Evolutionary conservation across 139 green algal genomes (phyloP).

Genomic region (Coccomyxa sp.): DNA sequence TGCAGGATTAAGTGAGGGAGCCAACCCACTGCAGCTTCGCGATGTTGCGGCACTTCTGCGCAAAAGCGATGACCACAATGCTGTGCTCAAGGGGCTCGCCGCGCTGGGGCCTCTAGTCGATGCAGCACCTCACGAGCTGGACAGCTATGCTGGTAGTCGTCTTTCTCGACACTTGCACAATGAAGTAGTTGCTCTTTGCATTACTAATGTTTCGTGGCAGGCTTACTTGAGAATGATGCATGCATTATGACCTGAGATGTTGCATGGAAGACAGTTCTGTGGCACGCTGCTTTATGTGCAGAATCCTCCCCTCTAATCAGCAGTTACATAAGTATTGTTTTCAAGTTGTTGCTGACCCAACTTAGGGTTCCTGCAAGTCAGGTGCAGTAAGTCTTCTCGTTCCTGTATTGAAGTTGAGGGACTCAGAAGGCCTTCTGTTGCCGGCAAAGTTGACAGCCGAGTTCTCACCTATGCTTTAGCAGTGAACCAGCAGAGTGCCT

Average conservation of each 20-base stretch:
- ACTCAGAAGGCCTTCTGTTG: too few relatives aligned
- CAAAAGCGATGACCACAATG: conserved; percentile 56
- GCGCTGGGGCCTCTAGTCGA: conserved; percentile 51
- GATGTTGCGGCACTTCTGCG: conserved; percentile 40
- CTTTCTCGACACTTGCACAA: background rate
- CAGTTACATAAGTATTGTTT: background rate
- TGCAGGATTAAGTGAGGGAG: conserved; percentile 3
- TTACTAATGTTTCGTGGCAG: background rate
- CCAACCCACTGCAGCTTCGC: conserved; percentile 25
- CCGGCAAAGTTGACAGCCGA: too few relatives aligned
- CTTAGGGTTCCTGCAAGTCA: background rate
- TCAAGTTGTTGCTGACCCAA: background rate
- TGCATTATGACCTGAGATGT: too few relatives aligned
- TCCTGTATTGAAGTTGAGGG: too few relatives aligned
- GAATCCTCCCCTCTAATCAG: too few relatives aligned
- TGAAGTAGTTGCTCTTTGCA: background rate
- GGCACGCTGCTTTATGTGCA: too few relatives aligned
- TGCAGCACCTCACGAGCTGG: conserved; percentile 68
- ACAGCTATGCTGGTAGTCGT: conserved; percentile 31
- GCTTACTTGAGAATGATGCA: too few relatives aligned
- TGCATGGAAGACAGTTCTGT: too few relatives aligned
- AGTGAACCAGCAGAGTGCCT: too few relatives aligned
- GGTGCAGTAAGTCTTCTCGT: too few relatives aligned
- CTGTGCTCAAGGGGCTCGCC: conserved; percentile 46
- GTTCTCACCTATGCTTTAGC: too few relatives aligned